Base-by-base conservation (phyloP, 2,329 filamentous ascomycete genomes). In the Neospermospora avenae region DNA sequence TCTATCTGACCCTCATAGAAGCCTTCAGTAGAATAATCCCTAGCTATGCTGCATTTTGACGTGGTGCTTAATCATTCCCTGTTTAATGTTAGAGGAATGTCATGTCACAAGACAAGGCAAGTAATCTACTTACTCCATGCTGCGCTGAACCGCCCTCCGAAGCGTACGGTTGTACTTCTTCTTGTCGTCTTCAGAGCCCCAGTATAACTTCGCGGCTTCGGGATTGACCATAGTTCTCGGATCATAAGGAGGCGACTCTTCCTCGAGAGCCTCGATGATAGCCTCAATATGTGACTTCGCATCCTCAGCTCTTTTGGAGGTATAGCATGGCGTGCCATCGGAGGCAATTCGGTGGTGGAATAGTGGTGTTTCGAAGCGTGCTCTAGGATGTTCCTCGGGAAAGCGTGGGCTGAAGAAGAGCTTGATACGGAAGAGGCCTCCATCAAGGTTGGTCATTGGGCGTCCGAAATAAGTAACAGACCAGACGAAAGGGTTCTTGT, bases 361-460 rank as follows among this genome's bases (percentile, higher is more conserved):
- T 18, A 98, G 82, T 3, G 84, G 82, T 0, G 91, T 93, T 69
- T 92, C 84, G 65, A 97, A 87, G 63, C 82, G 86, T 58, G 93
- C 88, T 35, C 93, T 86, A 24, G 93, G 95, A 69, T 96, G 91
- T 68, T 96, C 90, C 42, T 90, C 85, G 0, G 95, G 95, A 70
- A 97, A 98, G 5, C 85, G 84, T 5, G 91, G 87, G 68, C 91
- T 96, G 69, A 98, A 87, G 69, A 80, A 81, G 58, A 98, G 80
- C 68, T 82, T 88, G 73, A 97, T 88, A 62, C 84, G 85, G 77
- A 98, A 93, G 62, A 98, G 83, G 1, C 93, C 92, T 16, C 93
- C 93, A 68, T 98, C 93, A 1, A 98, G 83, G 67, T 96, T 92
- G 5, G 92, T 96, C 88, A 95, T 96, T 0, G 92, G 91, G 57